Evolutionary conservation across 306 rosid genomes (phyloP), one percentile per base, ranked within the genome.

Genomic region (Corylus americana): DNA sequence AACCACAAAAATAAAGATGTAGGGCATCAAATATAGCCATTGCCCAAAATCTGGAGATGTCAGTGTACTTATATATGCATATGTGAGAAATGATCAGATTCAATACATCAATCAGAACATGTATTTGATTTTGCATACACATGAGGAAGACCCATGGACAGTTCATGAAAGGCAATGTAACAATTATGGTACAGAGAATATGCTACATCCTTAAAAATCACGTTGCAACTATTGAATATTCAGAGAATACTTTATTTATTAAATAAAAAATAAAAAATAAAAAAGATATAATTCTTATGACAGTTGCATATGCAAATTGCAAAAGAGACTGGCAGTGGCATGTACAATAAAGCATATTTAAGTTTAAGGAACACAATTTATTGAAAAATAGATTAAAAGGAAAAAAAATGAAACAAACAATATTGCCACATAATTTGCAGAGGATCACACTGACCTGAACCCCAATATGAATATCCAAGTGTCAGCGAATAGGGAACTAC

Each of bases 401-500:
- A 75, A 29, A 12, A n/a, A 1, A 45, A 22, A 17, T 2, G 45
- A 22, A 64, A 80, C 53, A 67, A 51, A 71, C 8, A 48, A 59
- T 62, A 42, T 17, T 66, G 75, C 50, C n/a, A 37, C 45, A 74
- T 74, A 74, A 29, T 72, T 31, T 10, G 35, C 82, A 64, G 11
- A 81, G 50, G 59, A 85, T 39, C 37, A 49, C 37, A 88, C 89
- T 69, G 49, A 95, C 99, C 98, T 83, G 98, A 89, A 80, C 86
- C 85, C 99, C 99, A 95, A 77, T 95, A 87, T 11, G 99, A 89
- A 86, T 95, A 95, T 62, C 97, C 98, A 47, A 95, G 88, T 0
- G 96, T 90, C 83, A 93, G 78, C 2, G 89, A 83, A 88, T 91
- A 90, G 11, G 98, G 94, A 75, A 95, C 81, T 58, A 93, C 94